These are phyloP conservation scores for Saccharomyces mikatae DNA, from an alignment of 805 yeast genomes.

Conservation along the genomic window DNA sequence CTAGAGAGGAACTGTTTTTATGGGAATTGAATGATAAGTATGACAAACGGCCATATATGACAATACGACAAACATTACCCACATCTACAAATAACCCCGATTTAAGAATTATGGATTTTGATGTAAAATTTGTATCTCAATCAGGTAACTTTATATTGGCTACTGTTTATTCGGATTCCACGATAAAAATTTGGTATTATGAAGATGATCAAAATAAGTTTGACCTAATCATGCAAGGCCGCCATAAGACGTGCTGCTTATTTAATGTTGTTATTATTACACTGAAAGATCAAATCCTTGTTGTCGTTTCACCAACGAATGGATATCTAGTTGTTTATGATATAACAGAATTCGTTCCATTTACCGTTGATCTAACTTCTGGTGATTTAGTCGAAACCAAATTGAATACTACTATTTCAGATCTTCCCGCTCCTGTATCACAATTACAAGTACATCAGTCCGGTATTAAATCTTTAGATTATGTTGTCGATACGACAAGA, in stretches of 20 bases:
- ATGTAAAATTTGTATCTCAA: slow-evolving; percentile 33
- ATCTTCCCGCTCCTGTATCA: slow-evolving; percentile 12
- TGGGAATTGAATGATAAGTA: slow-evolving; percentile 53
- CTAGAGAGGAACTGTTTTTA: slow-evolving; percentile 78
- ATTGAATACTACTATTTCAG: neutral
- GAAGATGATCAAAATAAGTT: slow-evolving; percentile 34
- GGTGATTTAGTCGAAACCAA: slow-evolving; percentile 3
- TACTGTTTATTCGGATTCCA: slow-evolving; percentile 81
- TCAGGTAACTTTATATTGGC: slow-evolving; percentile 32
- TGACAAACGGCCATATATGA: slow-evolving; percentile 37
- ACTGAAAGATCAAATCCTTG: slow-evolving; percentile 22
- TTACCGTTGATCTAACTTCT: slow-evolving; percentile 8
- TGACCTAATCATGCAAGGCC: slow-evolving; percentile 37
- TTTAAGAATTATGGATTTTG: slow-evolving; percentile 83
- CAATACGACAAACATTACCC: slow-evolving; percentile 44
- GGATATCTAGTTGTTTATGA: slow-evolving; percentile 67
- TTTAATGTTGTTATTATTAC: slow-evolving; percentile 48
- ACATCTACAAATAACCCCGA: slow-evolving; percentile 63
- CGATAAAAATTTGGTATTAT: slow-evolving; percentile 57
- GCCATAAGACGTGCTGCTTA: slow-evolving; percentile 70
- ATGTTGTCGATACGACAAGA: slow-evolving; percentile 12
- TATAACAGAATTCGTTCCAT: slow-evolving; percentile 30
- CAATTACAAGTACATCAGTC: slow-evolving; percentile 70
- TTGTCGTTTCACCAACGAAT: slow-evolving; percentile 71
- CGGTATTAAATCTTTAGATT: slow-evolving; percentile 60